Base-by-base conservation (phyloP, 345 rosid species). In the Crucihimalaya himalaica region DNA sequence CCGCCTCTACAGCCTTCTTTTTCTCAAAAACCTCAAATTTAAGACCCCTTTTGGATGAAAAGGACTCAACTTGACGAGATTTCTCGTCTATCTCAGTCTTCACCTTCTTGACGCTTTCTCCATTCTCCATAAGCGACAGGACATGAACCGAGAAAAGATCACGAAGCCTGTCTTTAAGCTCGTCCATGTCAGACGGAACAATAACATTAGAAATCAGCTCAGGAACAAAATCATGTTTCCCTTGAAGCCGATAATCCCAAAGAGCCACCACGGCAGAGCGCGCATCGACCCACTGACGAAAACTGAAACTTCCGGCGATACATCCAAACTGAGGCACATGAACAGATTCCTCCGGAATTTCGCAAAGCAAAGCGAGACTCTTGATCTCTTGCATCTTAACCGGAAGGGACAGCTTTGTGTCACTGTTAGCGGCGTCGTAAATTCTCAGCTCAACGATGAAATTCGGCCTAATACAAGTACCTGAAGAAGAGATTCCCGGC, bases 181-280 rank as follows among this genome's bases (percentile, higher is more conserved):
- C 89, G 51, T 48, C 75, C 57, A 31, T 40, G 50, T 83, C 88
- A 0, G 89, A 84, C 0, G 83, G 84, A 6, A 81, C 76, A 8
- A 71, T 15, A 27, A 82, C 72, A 62, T 67, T 70, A 2, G 87
- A 47, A 21, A 76, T 47, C 13, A 88, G 71, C 57, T 51, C 72
- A 2, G 84, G 80, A 16, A 73, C 62, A 9, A 73, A 68, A 45
- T 16, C 32, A 60, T 79, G 84, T 7, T 28, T 61, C 61, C 83
- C 85, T 34, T 37, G 63, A 25, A 87, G 85, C 3, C 85, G 86
- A 55, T 46, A 52, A 5, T 77, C 80, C 91, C 91, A 87, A 5
- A 85, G 68, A 18, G 64, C 15, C 0, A 80, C 70, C 7, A 79
- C 47, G 8, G 84, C 81, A 8, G 81, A 67, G n/a, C 76, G 87